Conservation (phyloP, 2,329 filamentous ascomycete genomes). For the Diaporthe citri region DNA sequence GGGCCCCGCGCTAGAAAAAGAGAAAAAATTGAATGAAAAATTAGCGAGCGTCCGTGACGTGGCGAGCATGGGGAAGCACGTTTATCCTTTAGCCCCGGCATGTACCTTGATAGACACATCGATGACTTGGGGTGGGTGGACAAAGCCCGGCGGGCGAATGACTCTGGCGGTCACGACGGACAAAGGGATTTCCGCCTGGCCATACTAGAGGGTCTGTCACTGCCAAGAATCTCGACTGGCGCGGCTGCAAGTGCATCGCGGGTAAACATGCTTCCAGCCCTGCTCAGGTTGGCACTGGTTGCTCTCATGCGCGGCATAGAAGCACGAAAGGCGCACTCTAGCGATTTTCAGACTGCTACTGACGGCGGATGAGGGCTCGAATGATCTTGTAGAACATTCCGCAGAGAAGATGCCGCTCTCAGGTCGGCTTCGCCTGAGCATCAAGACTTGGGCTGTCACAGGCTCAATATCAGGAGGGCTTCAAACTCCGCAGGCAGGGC, state of each 20-base stretch:
- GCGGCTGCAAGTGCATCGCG: not conserved
- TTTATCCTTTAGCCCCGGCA: not conserved
- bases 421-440: not conserved
- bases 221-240: not conserved
- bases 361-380: not conserved
- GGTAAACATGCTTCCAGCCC: slow-evolving; percentile 3
- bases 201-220: not conserved
- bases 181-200: not conserved
- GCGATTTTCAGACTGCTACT: not conserved
- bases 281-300: not conserved
- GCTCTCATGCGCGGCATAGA: not conserved
- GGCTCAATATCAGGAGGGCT: not conserved
- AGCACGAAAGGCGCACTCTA: not conserved
- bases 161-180: not conserved
- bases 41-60: slow-evolving; percentile 1
- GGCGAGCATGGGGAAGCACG: not conserved
- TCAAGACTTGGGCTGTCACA: too few relatives aligned
- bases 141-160: not conserved
- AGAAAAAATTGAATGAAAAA: not conserved
- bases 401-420: not conserved
- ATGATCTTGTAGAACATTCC: not conserved
- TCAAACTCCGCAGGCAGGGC: not conserved
- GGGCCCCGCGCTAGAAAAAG: not conserved
- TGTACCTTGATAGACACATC: not conserved
- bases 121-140: not conserved